A percentile compares a stretch with the other conserved stretches of the same genome.
These are phyloP conservation scores for Xylaria venustula DNA, from an alignment of 495 filamentous ascomycete genomes.

Conservation along the genomic window DNA sequence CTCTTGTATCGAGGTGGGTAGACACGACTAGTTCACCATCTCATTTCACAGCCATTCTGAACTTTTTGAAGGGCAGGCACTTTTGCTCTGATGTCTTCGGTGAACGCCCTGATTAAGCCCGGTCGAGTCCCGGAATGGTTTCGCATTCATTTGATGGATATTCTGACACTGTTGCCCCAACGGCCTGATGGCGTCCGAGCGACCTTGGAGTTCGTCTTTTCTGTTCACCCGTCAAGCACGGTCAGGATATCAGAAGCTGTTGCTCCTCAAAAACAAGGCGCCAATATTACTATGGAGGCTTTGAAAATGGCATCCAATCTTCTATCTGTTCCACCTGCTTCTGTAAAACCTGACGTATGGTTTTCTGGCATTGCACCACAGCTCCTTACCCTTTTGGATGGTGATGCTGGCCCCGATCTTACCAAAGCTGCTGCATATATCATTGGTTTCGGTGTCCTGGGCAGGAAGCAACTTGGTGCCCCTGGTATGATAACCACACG, in stretches of 20 bases:
- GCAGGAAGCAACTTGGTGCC: conserved; percentile 63
- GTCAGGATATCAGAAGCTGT: conserved; percentile 37
- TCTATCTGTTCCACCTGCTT: conserved; percentile 61
- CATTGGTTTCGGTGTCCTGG: conserved; percentile 71
- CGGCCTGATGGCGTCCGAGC: conserved; percentile 63
- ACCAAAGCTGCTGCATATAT: conserved; percentile 66
- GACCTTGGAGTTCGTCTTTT: conserved; percentile 69
- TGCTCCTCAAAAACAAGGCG: conserved; percentile 49
- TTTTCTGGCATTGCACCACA: conserved; percentile 66
- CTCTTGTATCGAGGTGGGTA: conserved; percentile 42
- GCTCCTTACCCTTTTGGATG: conserved; percentile 65
- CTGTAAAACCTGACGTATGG: conserved; percentile 56
- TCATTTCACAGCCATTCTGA: conserved; percentile 26
- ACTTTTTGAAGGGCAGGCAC: conserved; percentile 39
- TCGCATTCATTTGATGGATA: conserved; percentile 51
- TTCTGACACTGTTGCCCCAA: conserved; percentile 63
- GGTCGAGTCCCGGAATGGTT: conserved; percentile 47
- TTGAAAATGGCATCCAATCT: conserved; percentile 64
- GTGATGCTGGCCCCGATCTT: conserved; percentile 61
- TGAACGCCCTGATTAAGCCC: conserved; percentile 48
- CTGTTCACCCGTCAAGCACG: conserved; percentile 52
- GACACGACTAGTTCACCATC: not conserved
- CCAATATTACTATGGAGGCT: conserved; percentile 70
- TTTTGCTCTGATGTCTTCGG: conserved; percentile 40
- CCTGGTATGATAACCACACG: conserved; percentile 48